A percentile compares a stretch with the other conserved stretches of the same genome.
phyloP scores from a whole-genome alignment of 768 basidiomycete genomes.

The Mycena vitilis region DNA sequence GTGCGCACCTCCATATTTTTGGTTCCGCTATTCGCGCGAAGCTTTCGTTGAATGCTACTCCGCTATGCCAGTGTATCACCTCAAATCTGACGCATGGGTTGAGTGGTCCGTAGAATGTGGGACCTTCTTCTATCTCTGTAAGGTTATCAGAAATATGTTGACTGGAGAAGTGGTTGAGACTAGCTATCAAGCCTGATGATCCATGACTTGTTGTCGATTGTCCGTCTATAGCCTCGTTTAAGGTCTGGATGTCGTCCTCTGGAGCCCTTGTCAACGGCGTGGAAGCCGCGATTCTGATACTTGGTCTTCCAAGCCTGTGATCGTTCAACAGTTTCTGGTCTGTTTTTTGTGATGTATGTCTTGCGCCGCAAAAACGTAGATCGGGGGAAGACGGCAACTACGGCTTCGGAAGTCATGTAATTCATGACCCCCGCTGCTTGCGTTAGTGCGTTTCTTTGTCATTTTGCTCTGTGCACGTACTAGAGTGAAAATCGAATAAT shows the following conservation, averaged over 20 bases:
- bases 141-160: no score
- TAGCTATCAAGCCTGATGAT: background rate
- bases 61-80: no score
- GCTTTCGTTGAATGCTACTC: no score
- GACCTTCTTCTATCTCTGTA: no score
- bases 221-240: background rate
- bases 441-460: no score
- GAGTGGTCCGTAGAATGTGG: no score
- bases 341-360: background rate
- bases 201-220: background rate
- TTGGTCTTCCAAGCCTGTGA: background rate
- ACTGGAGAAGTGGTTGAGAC: no score
- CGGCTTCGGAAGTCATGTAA: background rate
- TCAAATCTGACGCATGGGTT: no score
- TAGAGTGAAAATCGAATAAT: background rate
- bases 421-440: constrained; percentile 6
- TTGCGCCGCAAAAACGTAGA: background rate
- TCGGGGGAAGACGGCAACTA: background rate
- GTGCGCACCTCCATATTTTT: no score
- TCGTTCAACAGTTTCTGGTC: background rate
- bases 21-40: no score
- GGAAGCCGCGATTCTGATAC: background rate
- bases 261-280: background rate
- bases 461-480: no score
- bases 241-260: background rate